These are phyloP conservation scores for Chalciporus piperatus DNA, from an alignment of 768 basidiomycete species.

Conservation along the genomic window DNA sequence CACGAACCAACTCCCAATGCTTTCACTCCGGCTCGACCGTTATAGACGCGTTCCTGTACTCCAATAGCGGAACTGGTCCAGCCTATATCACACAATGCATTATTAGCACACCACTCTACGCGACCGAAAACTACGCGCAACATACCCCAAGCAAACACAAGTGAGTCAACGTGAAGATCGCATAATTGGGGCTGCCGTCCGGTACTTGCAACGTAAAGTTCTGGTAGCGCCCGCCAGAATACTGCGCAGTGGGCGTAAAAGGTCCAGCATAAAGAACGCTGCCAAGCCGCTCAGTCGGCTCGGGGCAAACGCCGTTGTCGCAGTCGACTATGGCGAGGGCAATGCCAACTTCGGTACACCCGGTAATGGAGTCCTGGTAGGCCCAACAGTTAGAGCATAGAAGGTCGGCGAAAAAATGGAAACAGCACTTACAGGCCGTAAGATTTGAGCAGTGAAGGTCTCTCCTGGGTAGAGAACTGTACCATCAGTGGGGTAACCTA, in stretches of 20 bases:
- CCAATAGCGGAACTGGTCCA: slow-evolving; percentile 24
- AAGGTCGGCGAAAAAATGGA: no score
- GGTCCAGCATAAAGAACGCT: slow-evolving; percentile 28
- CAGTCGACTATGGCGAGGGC: slow-evolving; percentile 25
- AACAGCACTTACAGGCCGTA: slow-evolving; percentile 18
- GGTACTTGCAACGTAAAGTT: slow-evolving; percentile 25
- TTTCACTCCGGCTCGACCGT: no score
- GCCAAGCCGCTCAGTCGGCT: slow-evolving; percentile 21
- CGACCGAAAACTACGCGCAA: not conserved
- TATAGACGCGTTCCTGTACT: slow-evolving; percentile 25
- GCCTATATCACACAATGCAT: slow-evolving; percentile 16
- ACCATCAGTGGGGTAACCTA: slow-evolving; percentile 23
- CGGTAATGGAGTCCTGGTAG: slow-evolving; percentile 15
- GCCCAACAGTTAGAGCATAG: no score
- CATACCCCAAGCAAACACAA: slow-evolving; percentile 30
- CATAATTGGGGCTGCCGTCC: slow-evolving; percentile 16
- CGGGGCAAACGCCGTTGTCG: slow-evolving; percentile 20
- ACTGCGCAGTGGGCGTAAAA: slow-evolving; percentile 21
- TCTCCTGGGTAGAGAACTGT: slow-evolving; percentile 14
- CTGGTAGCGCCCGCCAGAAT: slow-evolving; percentile 25
- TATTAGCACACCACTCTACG: not conserved
- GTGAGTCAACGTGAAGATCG: slow-evolving; percentile 30
- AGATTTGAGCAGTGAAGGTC: slow-evolving; percentile 18
- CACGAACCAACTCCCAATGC: no score
- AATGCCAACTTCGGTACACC: slow-evolving; percentile 29